phyloP scores from a whole-genome alignment of 768 basidiomycete species.

The Lactarius quietus region DNA sequence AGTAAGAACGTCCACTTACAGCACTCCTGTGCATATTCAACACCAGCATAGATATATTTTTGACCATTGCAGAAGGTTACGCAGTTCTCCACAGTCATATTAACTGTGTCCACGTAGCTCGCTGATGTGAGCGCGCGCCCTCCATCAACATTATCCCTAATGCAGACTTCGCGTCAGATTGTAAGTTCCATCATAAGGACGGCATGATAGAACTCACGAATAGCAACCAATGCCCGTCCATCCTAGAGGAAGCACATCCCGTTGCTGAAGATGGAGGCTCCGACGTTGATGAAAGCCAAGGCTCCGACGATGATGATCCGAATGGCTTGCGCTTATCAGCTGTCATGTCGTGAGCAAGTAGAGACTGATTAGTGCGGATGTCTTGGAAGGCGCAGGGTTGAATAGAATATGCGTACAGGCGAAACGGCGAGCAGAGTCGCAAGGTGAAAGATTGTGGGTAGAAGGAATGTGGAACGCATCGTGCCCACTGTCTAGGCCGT shows the following conservation, averaged over 20 bases:
- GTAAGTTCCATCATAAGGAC: background rate
- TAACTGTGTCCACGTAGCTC: constrained; percentile 41
- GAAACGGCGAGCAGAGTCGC: background rate
- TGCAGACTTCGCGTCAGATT: constrained; percentile 34
- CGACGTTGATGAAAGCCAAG: constrained; percentile 2
- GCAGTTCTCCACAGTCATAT: constrained; percentile 61
- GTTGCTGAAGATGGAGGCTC: constrained; percentile 10
- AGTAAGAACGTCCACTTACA: constrained; percentile 43
- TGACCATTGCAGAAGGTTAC: constrained; percentile 44
- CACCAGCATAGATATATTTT: constrained; percentile 60
- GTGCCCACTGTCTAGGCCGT: constrained; percentile 13
- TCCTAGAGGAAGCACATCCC: constrained; percentile 44
- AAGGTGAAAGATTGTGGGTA: constrained; percentile 8
- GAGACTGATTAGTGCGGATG: background rate
- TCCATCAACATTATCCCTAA: constrained; percentile 52
- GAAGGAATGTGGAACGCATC: constrained; percentile 16
- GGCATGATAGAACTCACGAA: constrained; percentile 41
- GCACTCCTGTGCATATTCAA: constrained; percentile 64
- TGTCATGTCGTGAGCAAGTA: background rate
- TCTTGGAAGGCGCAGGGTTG: background rate
- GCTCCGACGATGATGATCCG: constrained; percentile 1
- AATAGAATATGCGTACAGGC: background rate
- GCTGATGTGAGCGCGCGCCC: constrained; percentile 55
- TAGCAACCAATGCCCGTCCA: constrained; percentile 64
- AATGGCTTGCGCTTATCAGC: background rate